Conservation (phyloP, 1,139 yeast species). For the Protomyces macrosporus region DNA sequence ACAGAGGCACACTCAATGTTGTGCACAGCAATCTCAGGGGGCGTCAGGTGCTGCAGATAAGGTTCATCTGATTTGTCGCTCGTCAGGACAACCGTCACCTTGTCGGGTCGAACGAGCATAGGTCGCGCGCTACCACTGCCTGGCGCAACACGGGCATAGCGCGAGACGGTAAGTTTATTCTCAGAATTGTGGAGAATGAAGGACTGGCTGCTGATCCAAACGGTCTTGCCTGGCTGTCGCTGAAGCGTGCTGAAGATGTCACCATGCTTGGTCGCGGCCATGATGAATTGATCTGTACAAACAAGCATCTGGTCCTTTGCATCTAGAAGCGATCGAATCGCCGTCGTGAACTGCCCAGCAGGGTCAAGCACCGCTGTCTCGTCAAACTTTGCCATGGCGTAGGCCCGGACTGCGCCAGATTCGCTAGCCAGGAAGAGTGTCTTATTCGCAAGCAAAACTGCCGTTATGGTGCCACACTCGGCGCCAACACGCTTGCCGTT, state of each 20-base stretch:
- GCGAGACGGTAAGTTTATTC: not conserved
- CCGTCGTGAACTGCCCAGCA: not conserved
- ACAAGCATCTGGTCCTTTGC: not conserved
- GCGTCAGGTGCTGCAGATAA: not conserved
- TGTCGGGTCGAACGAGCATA: not conserved
- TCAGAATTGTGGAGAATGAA: not conserved
- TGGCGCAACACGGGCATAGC: not conserved
- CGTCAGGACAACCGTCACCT: not conserved
- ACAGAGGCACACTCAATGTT: conserved; percentile 38
- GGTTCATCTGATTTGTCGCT: not conserved
- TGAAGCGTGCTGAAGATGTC: not conserved
- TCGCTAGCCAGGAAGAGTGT: not conserved
- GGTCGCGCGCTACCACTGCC: not conserved
- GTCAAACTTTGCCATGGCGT: not conserved
- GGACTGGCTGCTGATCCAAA: not conserved
- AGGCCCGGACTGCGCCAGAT: not conserved
- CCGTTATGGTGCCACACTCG: not conserved
- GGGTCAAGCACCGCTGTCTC: not conserved
- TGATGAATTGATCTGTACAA: not conserved
- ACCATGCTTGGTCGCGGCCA: not conserved
- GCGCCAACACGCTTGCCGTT: not conserved
- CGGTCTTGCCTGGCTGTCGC: not conserved
- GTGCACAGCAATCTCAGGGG: conserved; percentile 34
- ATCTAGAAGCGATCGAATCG: not conserved
- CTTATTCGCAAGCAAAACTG: not conserved